These are phyloP conservation scores for Phaeosphaeria sp. DNA, from an alignment of 2,329 filamentous ascomycete genomes.

Conservation along the genomic window DNA sequence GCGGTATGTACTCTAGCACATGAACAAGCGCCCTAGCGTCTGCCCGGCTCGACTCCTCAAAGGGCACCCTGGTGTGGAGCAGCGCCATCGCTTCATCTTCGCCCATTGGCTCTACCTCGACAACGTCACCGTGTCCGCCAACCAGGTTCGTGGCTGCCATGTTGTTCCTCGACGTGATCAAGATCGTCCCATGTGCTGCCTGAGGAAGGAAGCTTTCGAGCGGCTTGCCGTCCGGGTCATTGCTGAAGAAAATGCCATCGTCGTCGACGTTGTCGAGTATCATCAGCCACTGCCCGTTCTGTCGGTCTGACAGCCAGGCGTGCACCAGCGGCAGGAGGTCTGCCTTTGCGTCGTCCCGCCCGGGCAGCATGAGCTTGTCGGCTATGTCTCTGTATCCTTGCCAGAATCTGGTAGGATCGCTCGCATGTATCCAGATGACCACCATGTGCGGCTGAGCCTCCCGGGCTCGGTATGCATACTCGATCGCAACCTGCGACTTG, in stretches of 20 bases:
- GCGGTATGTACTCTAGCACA: constrained; percentile 35
- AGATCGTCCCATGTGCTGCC: constrained; percentile 13
- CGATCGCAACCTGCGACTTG: constrained; percentile 23
- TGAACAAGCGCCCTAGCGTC: constrained; percentile 12
- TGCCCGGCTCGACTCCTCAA: constrained; percentile 4
- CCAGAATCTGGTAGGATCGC: constrained; percentile 6
- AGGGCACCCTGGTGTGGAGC: constrained; percentile 24
- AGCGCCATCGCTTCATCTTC: constrained; percentile 23
- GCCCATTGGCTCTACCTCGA: constrained; percentile 30
- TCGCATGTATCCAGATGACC: constrained; percentile 15
- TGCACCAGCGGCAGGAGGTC: constrained; percentile 17
- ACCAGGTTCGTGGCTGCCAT: constrained; percentile 21
- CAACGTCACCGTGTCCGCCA: constrained; percentile 14
- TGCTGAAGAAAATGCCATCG: constrained; percentile 9
- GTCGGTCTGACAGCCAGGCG: constrained; percentile 16
- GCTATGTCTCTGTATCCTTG: constrained; percentile 19
- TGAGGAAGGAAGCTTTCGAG: constrained; percentile 17
- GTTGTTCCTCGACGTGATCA: constrained; percentile 22
- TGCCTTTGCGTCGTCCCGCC: constrained; percentile 13
- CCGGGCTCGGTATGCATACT: constrained; percentile 15
- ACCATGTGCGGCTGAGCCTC: constrained; percentile 3
- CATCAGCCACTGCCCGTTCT: constrained; percentile 21
- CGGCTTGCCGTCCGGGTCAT: neutral
- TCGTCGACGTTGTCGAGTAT: constrained; percentile 25
- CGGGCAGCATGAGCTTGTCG: constrained; percentile 12